A percentile compares a stretch with the other conserved stretches of the same genome.
Evolutionary conservation across 2,329 filamentous ascomycete genomes (phyloP).

Genomic region (Botryotinia globosa): DNA sequence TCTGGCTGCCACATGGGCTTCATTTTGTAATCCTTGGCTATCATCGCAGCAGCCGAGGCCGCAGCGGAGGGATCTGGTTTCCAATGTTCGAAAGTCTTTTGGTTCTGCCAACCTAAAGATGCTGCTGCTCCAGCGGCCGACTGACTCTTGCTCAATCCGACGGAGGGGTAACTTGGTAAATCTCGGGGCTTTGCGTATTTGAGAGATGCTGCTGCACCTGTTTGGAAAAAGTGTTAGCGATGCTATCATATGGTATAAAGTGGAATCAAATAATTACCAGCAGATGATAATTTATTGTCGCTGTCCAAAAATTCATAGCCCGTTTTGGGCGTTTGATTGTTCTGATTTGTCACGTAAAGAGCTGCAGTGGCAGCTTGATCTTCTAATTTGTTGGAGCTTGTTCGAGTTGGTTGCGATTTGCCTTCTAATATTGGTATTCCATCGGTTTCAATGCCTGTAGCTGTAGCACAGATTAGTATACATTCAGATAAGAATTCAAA

Average conservation of each 20-base stretch:
- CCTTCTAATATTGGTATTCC: neutral
- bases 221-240: slow-evolving; percentile 19
- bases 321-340: slow-evolving; percentile 16
- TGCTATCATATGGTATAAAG: neutral
- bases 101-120: slow-evolving; percentile 68
- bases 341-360: slow-evolving; percentile 50
- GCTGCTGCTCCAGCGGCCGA: slow-evolving; percentile 72
- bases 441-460: slow-evolving; percentile 2
- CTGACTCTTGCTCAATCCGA: slow-evolving; percentile 54
- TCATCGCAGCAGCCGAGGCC: slow-evolving; percentile 56
- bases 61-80: slow-evolving; percentile 60
- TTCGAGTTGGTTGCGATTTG: slow-evolving; percentile 19
- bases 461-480: neutral
- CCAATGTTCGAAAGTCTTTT: slow-evolving; percentile 63
- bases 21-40: slow-evolving; percentile 57
- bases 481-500: neutral
- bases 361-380: slow-evolving; percentile 58
- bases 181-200: slow-evolving; percentile 71
- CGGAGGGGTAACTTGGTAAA: slow-evolving; percentile 71
- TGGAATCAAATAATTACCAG: slow-evolving; percentile 44
- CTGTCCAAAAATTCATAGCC: slow-evolving; percentile 43
- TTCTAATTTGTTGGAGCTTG: slow-evolving; percentile 37
- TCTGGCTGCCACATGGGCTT: slow-evolving; percentile 59
- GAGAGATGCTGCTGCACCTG: slow-evolving; percentile 59
- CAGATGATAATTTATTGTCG: slow-evolving; percentile 55